These are phyloP conservation scores for Lavandula angustifolia DNA, from an alignment of 257 asterid species.

Conservation along the genomic window DNA sequence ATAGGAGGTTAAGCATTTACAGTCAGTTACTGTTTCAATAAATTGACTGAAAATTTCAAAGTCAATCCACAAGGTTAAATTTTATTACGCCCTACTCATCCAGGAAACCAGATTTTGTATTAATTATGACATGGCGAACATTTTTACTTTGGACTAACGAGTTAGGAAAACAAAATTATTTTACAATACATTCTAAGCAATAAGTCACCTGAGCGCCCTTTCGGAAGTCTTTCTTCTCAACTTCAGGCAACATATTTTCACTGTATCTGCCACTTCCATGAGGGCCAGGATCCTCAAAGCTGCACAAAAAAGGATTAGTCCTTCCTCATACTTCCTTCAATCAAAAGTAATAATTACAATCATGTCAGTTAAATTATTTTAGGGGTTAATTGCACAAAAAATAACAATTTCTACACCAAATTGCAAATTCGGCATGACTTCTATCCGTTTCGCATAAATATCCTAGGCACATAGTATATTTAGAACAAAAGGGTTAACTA, in stretches of 20 bases:
- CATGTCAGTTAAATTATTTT: conserved; percentile 12
- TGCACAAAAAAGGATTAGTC: conserved; percentile 41
- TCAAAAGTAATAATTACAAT: conserved; percentile 13
- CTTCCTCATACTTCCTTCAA: conserved; percentile 21
- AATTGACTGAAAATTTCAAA: conserved; percentile 3
- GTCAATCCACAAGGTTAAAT: conserved; percentile 6
- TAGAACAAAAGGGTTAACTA: background rate
- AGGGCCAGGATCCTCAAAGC: conserved; percentile 99
- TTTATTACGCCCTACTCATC: background rate
- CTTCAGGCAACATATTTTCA: conserved; percentile 90
- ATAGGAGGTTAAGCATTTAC: background rate
- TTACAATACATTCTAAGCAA: conserved; percentile 23
- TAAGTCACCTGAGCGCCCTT: conserved; percentile 95
- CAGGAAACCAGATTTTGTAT: background rate
- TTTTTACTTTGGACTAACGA: background rate
- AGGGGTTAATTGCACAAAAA: no score
- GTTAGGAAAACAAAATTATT: background rate
- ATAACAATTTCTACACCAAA: no score
- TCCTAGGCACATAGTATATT: no score
- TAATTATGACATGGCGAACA: background rate
- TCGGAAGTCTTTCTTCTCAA: conserved; percentile 86
- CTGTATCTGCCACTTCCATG: conserved; percentile 98
- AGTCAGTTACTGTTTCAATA: conserved; percentile 10
- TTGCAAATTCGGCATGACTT: no score
- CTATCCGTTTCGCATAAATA: no score